These are phyloP conservation scores for Phytophthora brassicae DNA, from an alignment of 352 stramenopile genomes.

Conservation along the genomic window DNA sequence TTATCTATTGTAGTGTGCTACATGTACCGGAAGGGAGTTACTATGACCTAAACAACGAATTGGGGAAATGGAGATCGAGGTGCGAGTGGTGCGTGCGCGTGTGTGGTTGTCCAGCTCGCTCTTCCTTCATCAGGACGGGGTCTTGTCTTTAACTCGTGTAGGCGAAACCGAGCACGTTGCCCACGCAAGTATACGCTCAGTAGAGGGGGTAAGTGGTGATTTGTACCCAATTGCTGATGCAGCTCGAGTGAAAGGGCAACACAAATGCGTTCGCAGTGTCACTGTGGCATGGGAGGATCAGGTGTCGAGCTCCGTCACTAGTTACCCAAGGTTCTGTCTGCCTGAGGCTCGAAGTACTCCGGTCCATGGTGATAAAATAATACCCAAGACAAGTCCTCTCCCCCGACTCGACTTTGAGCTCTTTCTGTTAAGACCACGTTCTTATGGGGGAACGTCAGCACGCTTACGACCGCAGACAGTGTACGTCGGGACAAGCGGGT, in stretches of 20 bases:
- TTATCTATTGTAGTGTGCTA: too few relatives aligned
- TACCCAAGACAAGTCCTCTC: slow-evolving; percentile 7
- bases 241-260: background rate
- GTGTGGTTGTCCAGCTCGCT: slow-evolving; percentile 45
- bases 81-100: slow-evolving; percentile 36
- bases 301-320: background rate
- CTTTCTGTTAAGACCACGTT: slow-evolving; percentile 30
- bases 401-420: slow-evolving; percentile 41
- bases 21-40: too few relatives aligned
- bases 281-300: slow-evolving; percentile 33
- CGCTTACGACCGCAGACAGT: slow-evolving; percentile 23
- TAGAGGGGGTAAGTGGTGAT: slow-evolving; percentile 11
- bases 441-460: slow-evolving; percentile 11
- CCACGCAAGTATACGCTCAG: slow-evolving; percentile 29
- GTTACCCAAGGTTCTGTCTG: slow-evolving; percentile 22
- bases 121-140: slow-evolving; percentile 33
- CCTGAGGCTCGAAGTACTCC: background rate
- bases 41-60: background rate
- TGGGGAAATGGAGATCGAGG: slow-evolving; percentile 33
- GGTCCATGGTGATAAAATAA: background rate
- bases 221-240: slow-evolving; percentile 9
- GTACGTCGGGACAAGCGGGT: slow-evolving; percentile 36
- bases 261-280: slow-evolving; percentile 25
- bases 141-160: slow-evolving; percentile 38
- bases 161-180: slow-evolving; percentile 26